Conservation (phyloP, 768 basidiomycete species). For the Dentipellis fragilis region DNA sequence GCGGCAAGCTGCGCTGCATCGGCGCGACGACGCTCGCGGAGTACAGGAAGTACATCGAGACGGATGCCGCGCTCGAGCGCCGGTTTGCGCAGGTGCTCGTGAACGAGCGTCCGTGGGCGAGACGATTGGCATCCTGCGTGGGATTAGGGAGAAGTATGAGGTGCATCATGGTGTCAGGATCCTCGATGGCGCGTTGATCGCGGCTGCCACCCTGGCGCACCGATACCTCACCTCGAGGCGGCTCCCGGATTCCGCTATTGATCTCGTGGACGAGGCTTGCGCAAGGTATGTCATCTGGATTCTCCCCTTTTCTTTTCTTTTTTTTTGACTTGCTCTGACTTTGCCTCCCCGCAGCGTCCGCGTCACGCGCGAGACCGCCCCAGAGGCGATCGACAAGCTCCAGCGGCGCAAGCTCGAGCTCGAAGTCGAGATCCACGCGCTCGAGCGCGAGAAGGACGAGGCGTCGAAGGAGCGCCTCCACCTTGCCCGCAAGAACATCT, state of each 20-base stretch:
- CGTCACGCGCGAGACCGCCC: constrained; percentile 89
- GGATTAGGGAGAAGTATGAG: constrained; percentile 84
- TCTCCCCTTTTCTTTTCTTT: background rate
- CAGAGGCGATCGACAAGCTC: constrained; percentile 87
- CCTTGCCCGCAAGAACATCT: constrained; percentile 64
- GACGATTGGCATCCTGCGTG: constrained; percentile 88
- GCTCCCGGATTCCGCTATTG: constrained; percentile 81
- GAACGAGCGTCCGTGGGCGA: constrained; percentile 82
- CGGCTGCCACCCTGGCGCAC: constrained; percentile 85
- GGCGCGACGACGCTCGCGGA: constrained; percentile 91
- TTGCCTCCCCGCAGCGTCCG: constrained; percentile 45
- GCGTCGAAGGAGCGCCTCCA: constrained; percentile 79
- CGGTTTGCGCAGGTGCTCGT: constrained; percentile 90
- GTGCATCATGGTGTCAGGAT: constrained; percentile 89
- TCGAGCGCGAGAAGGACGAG: constrained; percentile 85
- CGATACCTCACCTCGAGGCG: constrained; percentile 81
- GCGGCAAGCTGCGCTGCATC: constrained; percentile 69
- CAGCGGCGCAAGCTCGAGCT: constrained; percentile 84
- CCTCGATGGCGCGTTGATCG: constrained; percentile 77
- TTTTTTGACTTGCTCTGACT: constrained; percentile 5
- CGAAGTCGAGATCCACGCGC: constrained; percentile 90
- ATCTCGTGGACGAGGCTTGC: constrained; percentile 87
- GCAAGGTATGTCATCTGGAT: constrained; percentile 46
- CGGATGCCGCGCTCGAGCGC: constrained; percentile 83
- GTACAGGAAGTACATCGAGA: constrained; percentile 90